Evolutionary conservation across 106 monocot genomes (phyloP).

Genomic region (Dendrobium officinale): DNA sequence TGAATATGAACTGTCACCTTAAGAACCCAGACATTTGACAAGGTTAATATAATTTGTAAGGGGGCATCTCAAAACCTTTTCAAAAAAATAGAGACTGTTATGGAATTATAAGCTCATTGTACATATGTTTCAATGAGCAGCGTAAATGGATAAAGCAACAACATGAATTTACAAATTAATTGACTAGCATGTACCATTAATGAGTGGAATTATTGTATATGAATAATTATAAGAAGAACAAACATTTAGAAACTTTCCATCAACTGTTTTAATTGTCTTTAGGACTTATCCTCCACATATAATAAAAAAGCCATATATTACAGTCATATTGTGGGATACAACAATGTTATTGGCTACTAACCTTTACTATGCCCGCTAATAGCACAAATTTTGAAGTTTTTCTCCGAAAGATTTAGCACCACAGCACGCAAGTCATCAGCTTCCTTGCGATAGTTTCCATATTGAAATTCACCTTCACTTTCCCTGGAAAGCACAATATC

Average conservation of each 20-base stretch:
- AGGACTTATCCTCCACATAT: not conserved
- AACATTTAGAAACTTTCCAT: not conserved
- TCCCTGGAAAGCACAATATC: conserved; percentile 38
- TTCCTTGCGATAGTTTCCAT: conserved; percentile 74
- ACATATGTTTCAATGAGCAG: too few species aligned
- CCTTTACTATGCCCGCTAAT: conserved; percentile 87
- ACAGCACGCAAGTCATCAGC: conserved; percentile 62
- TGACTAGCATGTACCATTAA: too few species aligned
- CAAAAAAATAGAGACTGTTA: too few species aligned
- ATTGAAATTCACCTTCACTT: conserved; percentile 77
- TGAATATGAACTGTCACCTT: too few species aligned
- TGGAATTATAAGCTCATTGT: too few species aligned
- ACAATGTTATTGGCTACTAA: not conserved
- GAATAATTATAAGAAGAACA: not conserved
- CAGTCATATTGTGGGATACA: not conserved
- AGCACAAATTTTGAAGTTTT: conserved; percentile 30
- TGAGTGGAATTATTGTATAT: not conserved
- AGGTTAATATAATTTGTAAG: too few species aligned
- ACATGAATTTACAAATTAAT: too few species aligned
- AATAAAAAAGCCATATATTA: not conserved
- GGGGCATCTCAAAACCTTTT: too few species aligned
- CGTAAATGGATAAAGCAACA: too few species aligned
- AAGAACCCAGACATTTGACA: too few species aligned
- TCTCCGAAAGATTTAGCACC: conserved; percentile 34
- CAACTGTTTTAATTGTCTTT: not conserved